Base-by-base conservation (phyloP, 371 early-diverging fungal species). In the Batrachochytrium dendrobatidis region DNA sequence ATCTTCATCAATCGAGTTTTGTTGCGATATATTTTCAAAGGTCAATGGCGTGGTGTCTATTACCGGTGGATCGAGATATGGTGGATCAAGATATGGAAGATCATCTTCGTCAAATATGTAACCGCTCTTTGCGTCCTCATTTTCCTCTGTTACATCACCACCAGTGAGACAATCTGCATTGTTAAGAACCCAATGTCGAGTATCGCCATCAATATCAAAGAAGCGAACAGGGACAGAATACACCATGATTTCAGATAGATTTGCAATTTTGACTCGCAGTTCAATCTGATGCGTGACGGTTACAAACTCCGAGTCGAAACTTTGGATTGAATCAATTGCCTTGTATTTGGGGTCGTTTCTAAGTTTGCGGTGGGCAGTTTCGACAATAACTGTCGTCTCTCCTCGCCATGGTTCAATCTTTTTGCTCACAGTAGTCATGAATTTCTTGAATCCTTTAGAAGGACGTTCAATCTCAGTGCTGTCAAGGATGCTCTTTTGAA, bases 61-160 rank as follows among this genome's bases (percentile, higher is more conserved):
- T n/a, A n/a, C n/a, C n/a, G n/a, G n/a, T n/a, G n/a, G n/a, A n/a
- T n/a, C n/a, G n/a, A n/a, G n/a, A n/a, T n/a, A n/a, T n/a, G n/a
- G n/a, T n/a, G 39, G 39, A 17, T 15, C 39, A 39, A 39, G 39
- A 39, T 20, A 20, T 25, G 49, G 49, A 22, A 48, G 8, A 29
- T 48, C 49, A 7, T 48, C 49, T 6, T 48, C 49, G n/a, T 48
- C 49, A 48, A 48, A 48, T 22, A 48, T 48, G 24, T 48, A 48
- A 25, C 49, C 49, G 49, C 49, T 48, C 6, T 18, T 6, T 8
- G 49, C 49, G n/a, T 48, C 49, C 24, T 22, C n/a, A 18, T 48
- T 29, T 12, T 48, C 49, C 25, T 29, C 49, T 25, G 29, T 8
- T 6, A 12, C 49, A 18, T 8, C 12, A 7, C n/a, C 49, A 7